These are phyloP conservation scores for Echeveria elegans DNA, from an alignment of 164 flowering plant genomes.

Conservation along the genomic window DNA sequence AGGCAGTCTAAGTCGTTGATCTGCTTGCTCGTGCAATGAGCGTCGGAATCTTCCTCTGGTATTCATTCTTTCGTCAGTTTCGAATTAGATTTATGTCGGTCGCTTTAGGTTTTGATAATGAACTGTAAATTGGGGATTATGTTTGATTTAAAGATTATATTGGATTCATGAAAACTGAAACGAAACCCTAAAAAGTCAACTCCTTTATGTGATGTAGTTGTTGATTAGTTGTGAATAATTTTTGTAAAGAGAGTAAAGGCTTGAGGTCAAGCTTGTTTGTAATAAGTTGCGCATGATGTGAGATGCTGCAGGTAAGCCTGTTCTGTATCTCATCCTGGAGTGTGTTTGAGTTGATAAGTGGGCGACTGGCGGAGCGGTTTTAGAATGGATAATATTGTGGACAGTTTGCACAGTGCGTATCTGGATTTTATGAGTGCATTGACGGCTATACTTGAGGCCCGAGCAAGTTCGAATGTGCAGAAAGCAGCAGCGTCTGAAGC, in stretches of 20 bases:
- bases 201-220: not conserved
- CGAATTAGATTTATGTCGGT: no score
- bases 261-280: not conserved
- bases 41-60: no score
- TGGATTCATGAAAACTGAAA: not conserved
- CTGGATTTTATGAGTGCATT: constrained; percentile 69
- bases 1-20: no score
- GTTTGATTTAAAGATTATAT: no score
- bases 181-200: not conserved
- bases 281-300: not conserved
- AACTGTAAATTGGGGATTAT: no score
- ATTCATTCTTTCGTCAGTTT: no score
- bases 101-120: no score
- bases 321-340: not conserved
- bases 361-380: not conserved
- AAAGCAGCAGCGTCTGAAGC: constrained; percentile 63
- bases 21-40: no score
- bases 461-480: constrained; percentile 45
- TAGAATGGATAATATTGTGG: constrained; percentile 70
- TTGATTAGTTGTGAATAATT: not conserved
- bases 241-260: not conserved
- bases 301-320: not conserved
- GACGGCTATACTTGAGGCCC: constrained; percentile 68
- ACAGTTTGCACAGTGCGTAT: constrained; percentile 62
- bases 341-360: not conserved